Evolutionary conservation across 2,329 filamentous ascomycete genomes (phyloP), one percentile per base, ranked within the genome.

Genomic region (Pyrenophora graminea): DNA sequence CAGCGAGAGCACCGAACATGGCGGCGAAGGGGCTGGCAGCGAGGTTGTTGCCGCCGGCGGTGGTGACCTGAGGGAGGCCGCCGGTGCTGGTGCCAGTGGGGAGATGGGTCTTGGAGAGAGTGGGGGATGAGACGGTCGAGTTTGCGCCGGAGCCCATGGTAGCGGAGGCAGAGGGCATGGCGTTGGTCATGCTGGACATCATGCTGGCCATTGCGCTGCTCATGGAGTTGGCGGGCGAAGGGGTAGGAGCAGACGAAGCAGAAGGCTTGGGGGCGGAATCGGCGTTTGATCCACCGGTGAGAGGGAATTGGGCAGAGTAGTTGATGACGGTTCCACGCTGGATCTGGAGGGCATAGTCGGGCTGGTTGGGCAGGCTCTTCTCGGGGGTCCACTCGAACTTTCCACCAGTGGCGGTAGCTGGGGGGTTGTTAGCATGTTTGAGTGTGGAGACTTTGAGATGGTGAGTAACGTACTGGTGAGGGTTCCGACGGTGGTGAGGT

Each of bases 291-390:
- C 55, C 70, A 62, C 53, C 73, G 68, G 61, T 70, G 59, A 66
- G 71, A 39, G 47, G 37, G 67, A 86, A 76, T 25, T 76, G 77
- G 38, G 77, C 80, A 39, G 78, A 81, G 74, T 84, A 86, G 74
- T 86, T 86, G 67, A 74, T 63, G 41, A 74, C 56, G 34, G 65
- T 71, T 51, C 75, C 79, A 65, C 85, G 83, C 12, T 62, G 67
- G 71, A 87, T 84, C 68, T 84, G 71, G 51, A 86, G 78, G 47
- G 84, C 83, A 64, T 86, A 86, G 72, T 83, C 74, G 32, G 67
- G 53, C 48, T 71, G 78, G 55, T 76, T 68, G 38, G 68, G 61
- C 23, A 85, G 72, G 33, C 62, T 68, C 19, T 62, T 66, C 33
- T 71, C 66, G 4, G 80, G 79, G 13, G 75, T 81, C 81, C 81